Percentiles rank a stretch among this genome's conserved stretches.
Evolutionary conservation across 1,139 yeast species (phyloP).

Genomic region (Barnettozyma hawaiiensis): DNA sequence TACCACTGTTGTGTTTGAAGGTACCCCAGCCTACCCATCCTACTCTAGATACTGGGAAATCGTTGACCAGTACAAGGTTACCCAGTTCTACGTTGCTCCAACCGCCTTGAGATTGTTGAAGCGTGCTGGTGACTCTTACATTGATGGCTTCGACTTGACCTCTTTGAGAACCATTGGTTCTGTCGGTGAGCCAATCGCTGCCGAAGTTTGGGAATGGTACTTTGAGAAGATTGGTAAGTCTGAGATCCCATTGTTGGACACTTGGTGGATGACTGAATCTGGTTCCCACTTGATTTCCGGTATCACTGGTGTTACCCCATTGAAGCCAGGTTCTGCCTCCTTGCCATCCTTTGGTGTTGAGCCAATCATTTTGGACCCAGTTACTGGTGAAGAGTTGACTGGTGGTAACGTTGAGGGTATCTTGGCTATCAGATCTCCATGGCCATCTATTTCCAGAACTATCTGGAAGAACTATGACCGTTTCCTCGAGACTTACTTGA

Average conservation of each 20-base stretch:
- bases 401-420: constrained; percentile 71
- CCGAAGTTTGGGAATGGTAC: constrained; percentile 93
- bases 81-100: constrained; percentile 86
- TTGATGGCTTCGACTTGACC: constrained; percentile 58
- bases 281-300: constrained; percentile 73
- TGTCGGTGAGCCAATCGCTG: constrained; percentile 91
- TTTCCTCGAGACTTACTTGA: constrained; percentile 64
- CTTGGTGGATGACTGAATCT: constrained; percentile 83
- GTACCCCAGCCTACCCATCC: constrained; percentile 81
- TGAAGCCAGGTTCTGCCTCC: constrained; percentile 76
- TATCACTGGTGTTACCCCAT: constrained; percentile 61
- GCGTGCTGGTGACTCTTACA: constrained; percentile 69
- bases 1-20: constrained; percentile 77
- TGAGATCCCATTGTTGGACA: constrained; percentile 69
- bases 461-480: constrained; percentile 66
- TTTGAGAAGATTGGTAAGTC: constrained; percentile 71
- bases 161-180: constrained; percentile 73
- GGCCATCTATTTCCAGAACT: constrained; percentile 81
- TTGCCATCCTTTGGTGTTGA: constrained; percentile 74
- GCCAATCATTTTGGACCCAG: constrained; percentile 66
- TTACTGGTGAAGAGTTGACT: constrained; percentile 57
- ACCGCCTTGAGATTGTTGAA: constrained; percentile 80
- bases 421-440: constrained; percentile 59
- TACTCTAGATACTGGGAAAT: constrained; percentile 81
- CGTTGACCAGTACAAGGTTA: constrained; percentile 69